Conservation (phyloP, 2,329 filamentous ascomycete species). For the Stagonosporopsis cucurbitacearum region DNA sequence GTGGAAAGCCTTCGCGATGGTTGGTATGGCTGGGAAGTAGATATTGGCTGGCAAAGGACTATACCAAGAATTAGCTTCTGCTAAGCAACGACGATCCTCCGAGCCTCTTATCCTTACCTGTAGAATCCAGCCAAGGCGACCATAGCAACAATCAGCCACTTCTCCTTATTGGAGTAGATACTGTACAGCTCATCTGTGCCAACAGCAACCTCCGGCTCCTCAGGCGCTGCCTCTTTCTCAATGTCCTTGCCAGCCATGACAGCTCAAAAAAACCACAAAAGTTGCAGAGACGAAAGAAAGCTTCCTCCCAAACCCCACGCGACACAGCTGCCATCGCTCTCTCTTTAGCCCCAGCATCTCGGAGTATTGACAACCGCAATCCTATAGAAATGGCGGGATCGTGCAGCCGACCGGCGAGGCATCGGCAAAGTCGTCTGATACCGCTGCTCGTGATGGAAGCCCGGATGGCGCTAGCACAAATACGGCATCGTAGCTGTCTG, state of each 20-base stretch:
- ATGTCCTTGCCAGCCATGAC: slow-evolving; percentile 18
- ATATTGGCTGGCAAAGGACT: slow-evolving; percentile 52
- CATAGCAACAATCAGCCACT: slow-evolving; percentile 42
- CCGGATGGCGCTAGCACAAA: not conserved
- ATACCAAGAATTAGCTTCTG: not conserved
- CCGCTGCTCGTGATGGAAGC: not conserved
- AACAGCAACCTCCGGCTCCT: slow-evolving; percentile 22
- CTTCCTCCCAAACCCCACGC: slow-evolving; percentile 8
- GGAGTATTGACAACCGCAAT: slow-evolving; percentile 32
- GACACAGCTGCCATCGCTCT: slow-evolving; percentile 8
- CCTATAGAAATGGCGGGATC: slow-evolving; percentile 14
- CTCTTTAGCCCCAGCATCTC: slow-evolving; percentile 18
- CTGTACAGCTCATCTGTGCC: slow-evolving; percentile 35
- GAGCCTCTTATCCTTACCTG: slow-evolving; percentile 27
- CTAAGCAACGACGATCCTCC: not conserved
- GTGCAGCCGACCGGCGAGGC: slow-evolving; percentile 18
- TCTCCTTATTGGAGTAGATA: slow-evolving; percentile 38
- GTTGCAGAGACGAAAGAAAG: slow-evolving; percentile 9
- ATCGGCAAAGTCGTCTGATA: slow-evolving; percentile 25
- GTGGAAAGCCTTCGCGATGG: slow-evolving; percentile 46
- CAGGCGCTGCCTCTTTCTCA: slow-evolving; percentile 24
- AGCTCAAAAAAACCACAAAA: slow-evolving; percentile 8
- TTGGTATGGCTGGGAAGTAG: slow-evolving; percentile 48
- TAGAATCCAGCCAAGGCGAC: slow-evolving; percentile 41
- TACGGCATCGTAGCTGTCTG: not conserved